Percentiles rank a stretch among this genome's conserved stretches.
Conservation (phyloP, 139 green algal species). For the Pseudopediastrum boryanum region DNA sequence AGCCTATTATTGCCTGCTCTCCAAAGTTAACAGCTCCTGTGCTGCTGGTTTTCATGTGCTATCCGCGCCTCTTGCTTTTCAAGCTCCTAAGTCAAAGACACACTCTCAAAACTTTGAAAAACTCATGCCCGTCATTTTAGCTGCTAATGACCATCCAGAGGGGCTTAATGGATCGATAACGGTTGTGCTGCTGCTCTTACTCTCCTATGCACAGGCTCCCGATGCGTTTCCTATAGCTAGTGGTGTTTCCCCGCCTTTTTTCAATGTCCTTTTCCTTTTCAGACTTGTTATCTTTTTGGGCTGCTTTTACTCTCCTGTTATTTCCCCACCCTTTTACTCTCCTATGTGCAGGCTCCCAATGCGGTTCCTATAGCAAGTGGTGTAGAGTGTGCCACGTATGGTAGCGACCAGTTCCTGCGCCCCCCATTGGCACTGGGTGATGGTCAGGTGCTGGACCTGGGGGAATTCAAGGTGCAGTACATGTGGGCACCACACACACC, state of each 20-base stretch:
- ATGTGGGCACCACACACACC: constrained; percentile 10
- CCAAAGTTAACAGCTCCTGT: too few relatives aligned
- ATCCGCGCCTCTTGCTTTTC: too few relatives aligned
- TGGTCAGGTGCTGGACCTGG: background rate
- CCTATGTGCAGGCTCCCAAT: background rate
- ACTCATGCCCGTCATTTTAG: too few relatives aligned
- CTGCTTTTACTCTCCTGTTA: background rate
- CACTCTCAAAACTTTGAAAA: too few relatives aligned
- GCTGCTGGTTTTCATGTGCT: too few relatives aligned
- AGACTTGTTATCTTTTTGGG: background rate
- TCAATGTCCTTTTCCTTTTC: background rate
- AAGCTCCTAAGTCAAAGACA: too few relatives aligned
- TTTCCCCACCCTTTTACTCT: background rate
- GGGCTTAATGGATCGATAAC: too few relatives aligned
- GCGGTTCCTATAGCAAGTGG: background rate
- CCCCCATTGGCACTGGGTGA: background rate
- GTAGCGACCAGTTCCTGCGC: background rate
- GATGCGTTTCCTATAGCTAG: background rate
- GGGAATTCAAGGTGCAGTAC: constrained; percentile 4
- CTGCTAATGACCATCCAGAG: too few relatives aligned
- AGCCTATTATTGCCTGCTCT: too few relatives aligned
- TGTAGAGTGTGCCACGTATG: background rate
- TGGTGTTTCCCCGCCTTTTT: background rate
- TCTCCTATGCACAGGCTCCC: background rate
- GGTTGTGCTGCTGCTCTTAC: too few relatives aligned